Evolutionary conservation across 345 rosid species (phyloP).

Genomic region (Boechera divaricarpa): DNA sequence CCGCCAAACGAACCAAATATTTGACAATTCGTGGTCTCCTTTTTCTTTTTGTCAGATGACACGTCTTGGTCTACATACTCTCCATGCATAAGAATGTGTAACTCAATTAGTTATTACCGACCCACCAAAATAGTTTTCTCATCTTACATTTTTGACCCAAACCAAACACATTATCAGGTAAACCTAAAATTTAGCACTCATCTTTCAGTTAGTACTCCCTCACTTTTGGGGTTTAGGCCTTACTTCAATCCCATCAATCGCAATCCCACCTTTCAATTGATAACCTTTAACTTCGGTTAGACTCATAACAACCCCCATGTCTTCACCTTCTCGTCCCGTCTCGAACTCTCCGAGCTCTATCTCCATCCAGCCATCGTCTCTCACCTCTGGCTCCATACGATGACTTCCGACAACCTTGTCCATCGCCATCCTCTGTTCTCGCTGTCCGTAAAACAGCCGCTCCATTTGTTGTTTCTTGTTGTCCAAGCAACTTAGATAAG

Average conservation of each 20-base stretch:
- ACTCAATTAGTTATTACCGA: neutral
- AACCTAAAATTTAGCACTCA: constrained; percentile 6
- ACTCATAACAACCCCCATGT: constrained; percentile 57
- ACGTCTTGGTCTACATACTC: neutral
- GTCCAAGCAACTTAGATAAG: constrained; percentile 39
- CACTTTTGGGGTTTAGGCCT: constrained; percentile 54
- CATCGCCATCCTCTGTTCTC: constrained; percentile 26
- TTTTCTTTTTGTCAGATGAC: constrained; percentile 2
- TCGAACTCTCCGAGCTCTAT: constrained; percentile 72
- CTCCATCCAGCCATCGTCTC: constrained; percentile 82
- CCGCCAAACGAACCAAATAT: neutral
- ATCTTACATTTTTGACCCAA: neutral
- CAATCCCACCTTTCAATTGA: constrained; percentile 75
- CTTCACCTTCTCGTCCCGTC: constrained; percentile 37
- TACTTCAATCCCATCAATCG: constrained; percentile 76
- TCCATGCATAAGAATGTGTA: neutral
- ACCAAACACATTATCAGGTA: constrained; percentile 1
- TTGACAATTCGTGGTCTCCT: neutral
- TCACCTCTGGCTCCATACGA: constrained; percentile 37
- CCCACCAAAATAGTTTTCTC: neutral
- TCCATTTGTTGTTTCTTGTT: constrained; percentile 45
- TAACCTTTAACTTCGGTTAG: constrained; percentile 73
- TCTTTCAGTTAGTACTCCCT: neutral
- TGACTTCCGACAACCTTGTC: constrained; percentile 5
- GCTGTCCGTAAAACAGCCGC: constrained; percentile 25